A percentile compares a stretch with the other conserved stretches of the same genome.
These are phyloP conservation scores for Pseudocercospora macadamiae DNA, from an alignment of 2,329 filamentous ascomycete genomes.

Conservation along the genomic window DNA sequence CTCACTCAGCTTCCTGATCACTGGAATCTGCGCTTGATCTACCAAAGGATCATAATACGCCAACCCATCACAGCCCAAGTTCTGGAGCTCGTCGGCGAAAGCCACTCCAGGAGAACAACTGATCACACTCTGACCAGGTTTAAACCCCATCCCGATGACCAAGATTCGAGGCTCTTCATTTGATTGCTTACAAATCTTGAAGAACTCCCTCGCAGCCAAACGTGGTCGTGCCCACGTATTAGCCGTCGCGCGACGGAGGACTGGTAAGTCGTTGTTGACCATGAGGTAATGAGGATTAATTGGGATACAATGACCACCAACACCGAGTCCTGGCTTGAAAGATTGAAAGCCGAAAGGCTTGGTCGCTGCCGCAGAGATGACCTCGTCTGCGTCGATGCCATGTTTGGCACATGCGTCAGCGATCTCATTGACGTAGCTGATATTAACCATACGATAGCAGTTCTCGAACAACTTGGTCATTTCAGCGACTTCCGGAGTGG, in stretches of 20 bases:
- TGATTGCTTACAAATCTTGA: background rate
- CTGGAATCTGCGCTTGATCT: conserved; percentile 20
- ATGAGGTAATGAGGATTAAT: conserved; percentile 56
- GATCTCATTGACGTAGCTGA: conserved; percentile 61
- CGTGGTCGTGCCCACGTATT: conserved; percentile 49
- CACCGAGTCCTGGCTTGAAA: conserved; percentile 53
- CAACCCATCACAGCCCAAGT: conserved; percentile 18
- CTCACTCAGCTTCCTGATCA: conserved; percentile 22
- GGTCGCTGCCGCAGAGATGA: conserved; percentile 53
- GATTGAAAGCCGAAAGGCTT: conserved; percentile 56
- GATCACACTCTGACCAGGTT: conserved; percentile 26
- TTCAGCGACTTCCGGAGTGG: conserved; percentile 58
- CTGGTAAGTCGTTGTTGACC: background rate
- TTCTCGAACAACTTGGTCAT: conserved; percentile 64
- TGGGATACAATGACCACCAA: conserved; percentile 61
- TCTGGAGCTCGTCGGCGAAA: conserved; percentile 21
- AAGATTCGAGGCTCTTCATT: conserved; percentile 18
- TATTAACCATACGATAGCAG: conserved; percentile 59
- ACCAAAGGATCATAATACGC: conserved; percentile 28
- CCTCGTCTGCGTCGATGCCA: conserved; percentile 56
- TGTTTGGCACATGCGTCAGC: conserved; percentile 54
- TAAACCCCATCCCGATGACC: conserved; percentile 28
- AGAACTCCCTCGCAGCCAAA: conserved; percentile 4
- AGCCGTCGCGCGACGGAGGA: conserved; percentile 35
- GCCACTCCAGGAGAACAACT: conserved; percentile 25